Conservation (phyloP, 768 basidiomycete species). For the Boletus rubroflammeus region DNA sequence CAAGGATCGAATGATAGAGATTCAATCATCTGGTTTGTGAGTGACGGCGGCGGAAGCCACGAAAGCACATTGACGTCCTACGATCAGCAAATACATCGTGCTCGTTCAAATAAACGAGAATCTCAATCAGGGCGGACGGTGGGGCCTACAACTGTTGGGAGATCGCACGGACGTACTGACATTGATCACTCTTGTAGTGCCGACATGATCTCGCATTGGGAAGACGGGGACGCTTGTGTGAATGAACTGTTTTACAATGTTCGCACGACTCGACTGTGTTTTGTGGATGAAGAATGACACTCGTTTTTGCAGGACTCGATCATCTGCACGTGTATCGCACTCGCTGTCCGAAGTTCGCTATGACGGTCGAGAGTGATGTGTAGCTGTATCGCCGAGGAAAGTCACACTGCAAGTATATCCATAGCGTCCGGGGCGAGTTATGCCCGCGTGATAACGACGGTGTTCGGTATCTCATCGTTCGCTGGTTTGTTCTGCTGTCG, state of each 20-base stretch:
- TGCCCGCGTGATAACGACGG: slow-evolving; percentile 17
- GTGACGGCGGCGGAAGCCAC: slow-evolving; percentile 28
- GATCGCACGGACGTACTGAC: slow-evolving; percentile 6
- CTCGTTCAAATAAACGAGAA: slow-evolving; percentile 85
- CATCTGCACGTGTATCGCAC: slow-evolving; percentile 63
- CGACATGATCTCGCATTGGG: slow-evolving; percentile 84
- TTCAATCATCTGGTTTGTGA: slow-evolving; percentile 80
- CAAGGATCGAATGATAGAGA: slow-evolving; percentile 82
- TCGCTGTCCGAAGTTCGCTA: slow-evolving; percentile 50
- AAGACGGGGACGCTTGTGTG: slow-evolving; percentile 74
- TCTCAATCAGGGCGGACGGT: slow-evolving; percentile 82
- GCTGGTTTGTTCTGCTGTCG: slow-evolving; percentile 21
- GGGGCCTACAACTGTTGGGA: slow-evolving; percentile 21
- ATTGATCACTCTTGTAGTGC: slow-evolving; percentile 43
- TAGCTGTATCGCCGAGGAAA: slow-evolving; percentile 24
- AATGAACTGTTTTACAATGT: slow-evolving; percentile 82
- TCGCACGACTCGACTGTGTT: slow-evolving; percentile 30
- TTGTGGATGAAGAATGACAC: slow-evolving; percentile 10
- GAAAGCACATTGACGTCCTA: slow-evolving; percentile 14
- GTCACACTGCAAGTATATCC: slow-evolving; percentile 19
- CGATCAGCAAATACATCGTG: slow-evolving; percentile 77
- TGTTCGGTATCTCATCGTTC: slow-evolving; percentile 15
- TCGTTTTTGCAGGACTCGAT: slow-evolving; percentile 56
- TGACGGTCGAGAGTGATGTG: slow-evolving; percentile 18
- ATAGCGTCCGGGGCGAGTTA: slow-evolving; percentile 14